phyloP scores from a whole-genome alignment of 495 filamentous ascomycete species.

The Copromyces sp. region DNA sequence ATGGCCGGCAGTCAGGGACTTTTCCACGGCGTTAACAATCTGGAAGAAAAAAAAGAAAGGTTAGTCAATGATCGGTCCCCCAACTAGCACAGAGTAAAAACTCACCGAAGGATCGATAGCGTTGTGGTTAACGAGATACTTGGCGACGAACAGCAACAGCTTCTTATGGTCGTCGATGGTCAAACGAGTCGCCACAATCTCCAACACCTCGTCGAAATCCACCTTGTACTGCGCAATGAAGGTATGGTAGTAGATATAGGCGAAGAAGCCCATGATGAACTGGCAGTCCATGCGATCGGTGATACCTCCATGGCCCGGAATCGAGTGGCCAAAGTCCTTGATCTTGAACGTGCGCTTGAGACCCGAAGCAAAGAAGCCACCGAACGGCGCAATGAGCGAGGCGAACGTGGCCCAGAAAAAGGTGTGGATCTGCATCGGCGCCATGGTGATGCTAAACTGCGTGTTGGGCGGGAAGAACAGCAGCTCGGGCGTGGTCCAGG shows the following conservation, averaged over 20 bases:
- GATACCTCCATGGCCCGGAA: conserved; percentile 96
- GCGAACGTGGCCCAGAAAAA: conserved; percentile 87
- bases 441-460: conserved; percentile 48
- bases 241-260: conserved; percentile 96
- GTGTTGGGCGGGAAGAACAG: conserved; percentile 47
- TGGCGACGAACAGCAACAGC: conserved; percentile 70
- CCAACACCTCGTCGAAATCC: conserved; percentile 74
- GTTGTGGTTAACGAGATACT: conserved; percentile 82
- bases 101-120: conserved; percentile 10
- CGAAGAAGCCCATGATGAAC: conserved; percentile 99
- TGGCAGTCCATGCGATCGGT: conserved; percentile 99
- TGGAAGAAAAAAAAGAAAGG: not conserved
- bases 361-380: conserved; percentile 96
- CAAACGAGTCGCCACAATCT: conserved; percentile 77
- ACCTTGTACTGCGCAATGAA: conserved; percentile 85
- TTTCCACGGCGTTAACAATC: conserved; percentile 5
- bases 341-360: conserved; percentile 99
- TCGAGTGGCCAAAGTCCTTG: conserved; percentile 98
- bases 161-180: conserved; percentile 79
- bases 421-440: conserved; percentile 93
- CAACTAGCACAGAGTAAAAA: not conserved
- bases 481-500: conserved; percentile 68
- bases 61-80: not conserved
- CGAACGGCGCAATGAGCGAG: conserved; percentile 94
- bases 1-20: not conserved